Evolutionary conservation across 768 basidiomycete species (phyloP).

Genomic region (Suillus alpinus): DNA sequence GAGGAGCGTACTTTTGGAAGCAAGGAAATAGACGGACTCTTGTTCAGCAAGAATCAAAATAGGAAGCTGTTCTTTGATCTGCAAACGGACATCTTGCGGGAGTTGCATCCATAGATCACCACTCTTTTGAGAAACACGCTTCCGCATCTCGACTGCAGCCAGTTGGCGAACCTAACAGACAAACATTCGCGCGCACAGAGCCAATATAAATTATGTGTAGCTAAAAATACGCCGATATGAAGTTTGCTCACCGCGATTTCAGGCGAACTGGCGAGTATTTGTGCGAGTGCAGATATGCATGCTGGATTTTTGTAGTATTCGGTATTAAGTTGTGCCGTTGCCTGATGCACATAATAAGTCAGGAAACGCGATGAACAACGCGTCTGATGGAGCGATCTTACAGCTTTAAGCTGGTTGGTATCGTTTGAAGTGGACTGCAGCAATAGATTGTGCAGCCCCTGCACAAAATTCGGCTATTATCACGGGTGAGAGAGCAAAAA

Average conservation of each 20-base stretch:
- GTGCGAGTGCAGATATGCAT: slow-evolving; percentile 89
- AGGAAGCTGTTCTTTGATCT: slow-evolving; percentile 84
- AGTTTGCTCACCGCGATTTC: slow-evolving; percentile 67
- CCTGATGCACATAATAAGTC: slow-evolving; percentile 44
- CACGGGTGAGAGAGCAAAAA: not conserved
- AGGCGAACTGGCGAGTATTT: slow-evolving; percentile 82
- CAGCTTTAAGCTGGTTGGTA: slow-evolving; percentile 85
- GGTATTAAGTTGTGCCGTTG: slow-evolving; percentile 86
- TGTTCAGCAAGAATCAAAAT: slow-evolving; percentile 74
- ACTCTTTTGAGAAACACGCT: slow-evolving; percentile 80
- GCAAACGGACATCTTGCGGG: slow-evolving; percentile 61
- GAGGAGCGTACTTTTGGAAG: not conserved
- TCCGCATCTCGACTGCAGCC: slow-evolving; percentile 93
- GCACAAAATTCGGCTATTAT: slow-evolving; percentile 65
- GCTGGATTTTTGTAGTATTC: slow-evolving; percentile 89
- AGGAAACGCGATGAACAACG: slow-evolving; percentile 15
- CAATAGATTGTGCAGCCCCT: slow-evolving; percentile 82
- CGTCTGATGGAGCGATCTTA: slow-evolving; percentile 43
- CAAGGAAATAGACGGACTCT: slow-evolving; percentile 48
- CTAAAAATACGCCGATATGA: slow-evolving; percentile 9
- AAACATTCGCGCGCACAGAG: not conserved
- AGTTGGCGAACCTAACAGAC: slow-evolving; percentile 84
- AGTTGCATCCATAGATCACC: slow-evolving; percentile 81
- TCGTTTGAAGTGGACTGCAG: slow-evolving; percentile 80
- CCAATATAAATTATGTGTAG: slow-evolving; percentile 5